phyloP scores from a whole-genome alignment of 306 rosid genomes.

The Lithocarpus polystachyus region DNA sequence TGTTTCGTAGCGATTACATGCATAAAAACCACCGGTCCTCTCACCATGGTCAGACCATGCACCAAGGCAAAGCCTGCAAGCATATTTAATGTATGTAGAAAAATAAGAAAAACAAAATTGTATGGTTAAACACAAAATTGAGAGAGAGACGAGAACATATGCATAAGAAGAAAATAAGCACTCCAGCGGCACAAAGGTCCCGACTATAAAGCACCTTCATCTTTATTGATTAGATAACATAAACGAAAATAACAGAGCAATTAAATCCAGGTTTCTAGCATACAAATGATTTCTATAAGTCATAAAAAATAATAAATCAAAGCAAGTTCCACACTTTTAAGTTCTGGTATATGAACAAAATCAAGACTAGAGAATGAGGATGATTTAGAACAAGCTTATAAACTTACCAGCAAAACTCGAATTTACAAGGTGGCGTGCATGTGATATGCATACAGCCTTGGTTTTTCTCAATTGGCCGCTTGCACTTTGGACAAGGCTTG shows the following conservation, averaged over 20 bases:
- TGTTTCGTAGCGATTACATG: conserved; percentile 90
- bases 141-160: background rate
- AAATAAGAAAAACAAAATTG: background rate
- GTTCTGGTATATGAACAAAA: background rate
- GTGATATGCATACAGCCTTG: conserved; percentile 96
- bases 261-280: conserved; percentile 1
- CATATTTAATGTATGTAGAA: background rate
- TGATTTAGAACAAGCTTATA: background rate
- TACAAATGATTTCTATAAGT: background rate
- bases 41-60: conserved; percentile 95
- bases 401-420: conserved; percentile 87
- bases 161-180: background rate
- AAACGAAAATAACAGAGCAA: background rate
- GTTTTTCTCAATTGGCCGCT: conserved; percentile 86
- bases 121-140: background rate
- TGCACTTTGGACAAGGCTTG: conserved; percentile 91
- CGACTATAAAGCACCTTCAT: background rate
- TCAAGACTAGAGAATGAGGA: background rate
- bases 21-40: conserved; percentile 93
- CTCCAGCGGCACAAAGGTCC: background rate
- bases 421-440: conserved; percentile 88
- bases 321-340: background rate
- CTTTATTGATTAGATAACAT: background rate
- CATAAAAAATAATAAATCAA: background rate
- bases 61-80: conserved; percentile 85